A percentile compares a stretch with the other conserved stretches of the same genome.
Conservation (phyloP, 495 filamentous ascomycete genomes). For the Penicillium arizonense region DNA sequence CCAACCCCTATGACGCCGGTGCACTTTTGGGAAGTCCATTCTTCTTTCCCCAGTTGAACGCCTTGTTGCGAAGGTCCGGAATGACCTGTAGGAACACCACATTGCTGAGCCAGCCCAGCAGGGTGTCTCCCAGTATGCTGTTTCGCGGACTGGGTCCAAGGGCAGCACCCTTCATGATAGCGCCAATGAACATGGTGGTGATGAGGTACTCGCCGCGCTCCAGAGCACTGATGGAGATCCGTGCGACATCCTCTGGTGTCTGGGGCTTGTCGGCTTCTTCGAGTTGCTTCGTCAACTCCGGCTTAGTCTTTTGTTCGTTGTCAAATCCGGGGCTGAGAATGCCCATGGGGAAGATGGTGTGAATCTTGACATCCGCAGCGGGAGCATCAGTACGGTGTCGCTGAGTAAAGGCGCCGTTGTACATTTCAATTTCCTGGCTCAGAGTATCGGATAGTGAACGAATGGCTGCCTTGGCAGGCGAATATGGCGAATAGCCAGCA, state of each 20-base stretch:
- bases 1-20: not conserved
- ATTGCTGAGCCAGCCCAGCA: constrained; percentile 44
- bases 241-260: constrained; percentile 74
- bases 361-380: constrained; percentile 66
- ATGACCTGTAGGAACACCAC: constrained; percentile 43
- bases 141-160: constrained; percentile 45
- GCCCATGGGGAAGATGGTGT: constrained; percentile 81
- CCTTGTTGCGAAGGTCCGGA: constrained; percentile 42
- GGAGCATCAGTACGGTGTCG: constrained; percentile 41
- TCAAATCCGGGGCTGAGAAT: constrained; percentile 76
- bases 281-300: constrained; percentile 72
- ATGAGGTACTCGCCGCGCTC: constrained; percentile 80
- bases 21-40: constrained; percentile 32
- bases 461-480: constrained; percentile 82
- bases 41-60: constrained; percentile 45
- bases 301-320: constrained; percentile 78
- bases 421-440: constrained; percentile 78
- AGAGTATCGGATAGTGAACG: constrained; percentile 80
- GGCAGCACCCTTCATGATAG: constrained; percentile 60
- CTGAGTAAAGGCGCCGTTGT: constrained; percentile 61
- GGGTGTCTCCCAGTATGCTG: constrained; percentile 38
- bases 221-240: constrained; percentile 63
- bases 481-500: constrained; percentile 82
- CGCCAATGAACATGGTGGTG: constrained; percentile 63
- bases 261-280: constrained; percentile 81